Base-by-base conservation (phyloP, 768 basidiomycete genomes). In the Leucogyrophana mollusca region DNA sequence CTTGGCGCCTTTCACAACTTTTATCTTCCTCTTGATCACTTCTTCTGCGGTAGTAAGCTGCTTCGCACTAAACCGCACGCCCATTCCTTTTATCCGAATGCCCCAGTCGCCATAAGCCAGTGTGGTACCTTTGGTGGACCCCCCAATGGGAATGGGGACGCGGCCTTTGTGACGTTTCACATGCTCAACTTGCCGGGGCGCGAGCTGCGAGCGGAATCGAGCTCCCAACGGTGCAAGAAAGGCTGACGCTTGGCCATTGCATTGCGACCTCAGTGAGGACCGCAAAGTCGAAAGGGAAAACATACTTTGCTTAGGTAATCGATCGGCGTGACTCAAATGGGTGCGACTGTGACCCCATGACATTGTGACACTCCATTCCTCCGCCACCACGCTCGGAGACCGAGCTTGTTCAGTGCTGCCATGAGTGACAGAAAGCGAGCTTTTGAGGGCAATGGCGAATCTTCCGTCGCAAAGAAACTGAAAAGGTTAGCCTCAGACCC, bases 51-150 rank as follows among this genome's bases (percentile, higher is more conserved):
- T 84, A 43, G 81, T 78, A 14, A 99, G 79, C 71, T 95, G 93
- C 66, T 95, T 95, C 1, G 92, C 94, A 16, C 81, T 87, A 11
- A 98, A 71, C 24, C 94, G 75, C 38, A 78, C 78, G 1, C 91
- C 90, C 46, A 88, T 78, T 0, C 85, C 87, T 56, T 89, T 88
- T 37, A 96, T 87, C 43, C 95, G 71, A 37, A 98, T 79, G 9
- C 96, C 96, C 79, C 85, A 99, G 6, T 94, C 87, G 32, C 94
- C 96, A 56, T 82, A 90, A 10, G 90, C 83, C 33, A 98, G 80
- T 1, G 92, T 92, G 4, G 96, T 94, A 17, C 95, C 96, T 61
- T 92, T 90, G 10, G 82, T 89, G 14, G 92, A 94, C 10, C 96
- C 96, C 44, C 95, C 96, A 23, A 68, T 83, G 2, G 90, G 90